phyloP scores from a whole-genome alignment of 192 early-diverging fungal genomes.

The Blastocladiella britannica region DNA sequence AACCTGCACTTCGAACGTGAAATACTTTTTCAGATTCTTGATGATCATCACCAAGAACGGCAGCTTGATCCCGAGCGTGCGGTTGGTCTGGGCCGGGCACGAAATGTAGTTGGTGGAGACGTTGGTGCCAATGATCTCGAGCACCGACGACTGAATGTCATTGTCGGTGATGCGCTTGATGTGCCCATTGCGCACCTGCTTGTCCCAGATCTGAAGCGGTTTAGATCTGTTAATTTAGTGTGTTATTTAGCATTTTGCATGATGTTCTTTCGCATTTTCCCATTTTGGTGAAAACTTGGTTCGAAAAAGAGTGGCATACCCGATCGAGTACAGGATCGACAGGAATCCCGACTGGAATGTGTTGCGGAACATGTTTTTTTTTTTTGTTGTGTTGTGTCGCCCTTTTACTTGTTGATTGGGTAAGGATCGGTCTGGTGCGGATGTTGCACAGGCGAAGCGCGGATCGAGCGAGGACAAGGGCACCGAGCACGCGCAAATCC shows the following conservation, averaged over 20 bases:
- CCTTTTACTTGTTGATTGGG: too few relatives aligned
- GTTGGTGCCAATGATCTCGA: constrained; percentile 59
- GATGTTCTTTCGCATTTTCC: neutral
- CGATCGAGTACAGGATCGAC: constrained; percentile 72
- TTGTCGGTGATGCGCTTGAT: constrained; percentile 62
- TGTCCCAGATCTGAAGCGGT: constrained; percentile 53
- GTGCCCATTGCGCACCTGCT: constrained; percentile 41
- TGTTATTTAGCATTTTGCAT: constrained; percentile 1
- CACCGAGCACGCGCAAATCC: too few relatives aligned
- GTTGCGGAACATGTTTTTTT: neutral
- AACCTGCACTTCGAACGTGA: constrained; percentile 79
- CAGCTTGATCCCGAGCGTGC: constrained; percentile 75
- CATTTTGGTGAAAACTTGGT: neutral
- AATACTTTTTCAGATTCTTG: constrained; percentile 74
- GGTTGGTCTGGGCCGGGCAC: constrained; percentile 47
- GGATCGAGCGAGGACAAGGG: too few relatives aligned
- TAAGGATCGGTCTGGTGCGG: too few relatives aligned
- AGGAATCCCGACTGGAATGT: constrained; percentile 56
- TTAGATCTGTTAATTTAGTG: constrained; percentile 20
- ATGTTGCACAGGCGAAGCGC: too few relatives aligned
- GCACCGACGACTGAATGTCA: constrained; percentile 55
- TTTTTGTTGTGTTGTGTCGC: too few relatives aligned
- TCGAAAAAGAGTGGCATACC: constrained; percentile 21
- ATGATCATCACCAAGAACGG: constrained; percentile 71
- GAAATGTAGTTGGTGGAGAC: constrained; percentile 73